Evolutionary conservation across 2,329 filamentous ascomycete species (phyloP).

Genomic region (Cytospora paraplurivora): DNA sequence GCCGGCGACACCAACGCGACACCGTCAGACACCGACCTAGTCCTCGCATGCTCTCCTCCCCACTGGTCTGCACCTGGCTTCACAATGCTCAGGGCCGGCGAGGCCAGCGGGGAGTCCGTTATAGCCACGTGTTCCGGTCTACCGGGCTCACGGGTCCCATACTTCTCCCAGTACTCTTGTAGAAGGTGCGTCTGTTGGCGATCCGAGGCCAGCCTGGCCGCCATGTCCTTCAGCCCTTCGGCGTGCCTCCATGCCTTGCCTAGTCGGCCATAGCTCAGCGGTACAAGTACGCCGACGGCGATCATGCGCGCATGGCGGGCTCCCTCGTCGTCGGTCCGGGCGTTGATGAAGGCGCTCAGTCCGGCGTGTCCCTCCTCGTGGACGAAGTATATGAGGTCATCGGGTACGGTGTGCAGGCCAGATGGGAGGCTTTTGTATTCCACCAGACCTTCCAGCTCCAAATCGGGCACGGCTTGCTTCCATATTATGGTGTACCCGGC

Average conservation of each 20-base stretch:
- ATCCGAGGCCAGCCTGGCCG: constrained; percentile 68
- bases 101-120: constrained; percentile 54
- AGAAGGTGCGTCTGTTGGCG: constrained; percentile 64
- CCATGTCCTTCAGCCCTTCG: constrained; percentile 71
- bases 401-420: constrained; percentile 82
- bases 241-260: constrained; percentile 91
- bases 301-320: constrained; percentile 90
- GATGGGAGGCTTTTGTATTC: constrained; percentile 97
- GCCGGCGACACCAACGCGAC: constrained; percentile 59
- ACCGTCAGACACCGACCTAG: constrained; percentile 64
- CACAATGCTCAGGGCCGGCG: constrained; percentile 52
- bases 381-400: constrained; percentile 93
- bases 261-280: constrained; percentile 79
- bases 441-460: constrained; percentile 81
- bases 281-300: constrained; percentile 85
- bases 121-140: constrained; percentile 38
- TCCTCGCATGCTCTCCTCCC: constrained; percentile 52
- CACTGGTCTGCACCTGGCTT: constrained; percentile 38
- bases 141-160: constrained; percentile 48
- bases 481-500: constrained; percentile 89
- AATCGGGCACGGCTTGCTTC: constrained; percentile 71
- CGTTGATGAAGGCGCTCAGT: constrained; percentile 88
- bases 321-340: constrained; percentile 72
- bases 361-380: constrained; percentile 80
- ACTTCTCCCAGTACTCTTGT: constrained; percentile 77